Evolutionary conservation across 495 filamentous ascomycete species (phyloP).

Genomic region (Penicillium canescens): DNA sequence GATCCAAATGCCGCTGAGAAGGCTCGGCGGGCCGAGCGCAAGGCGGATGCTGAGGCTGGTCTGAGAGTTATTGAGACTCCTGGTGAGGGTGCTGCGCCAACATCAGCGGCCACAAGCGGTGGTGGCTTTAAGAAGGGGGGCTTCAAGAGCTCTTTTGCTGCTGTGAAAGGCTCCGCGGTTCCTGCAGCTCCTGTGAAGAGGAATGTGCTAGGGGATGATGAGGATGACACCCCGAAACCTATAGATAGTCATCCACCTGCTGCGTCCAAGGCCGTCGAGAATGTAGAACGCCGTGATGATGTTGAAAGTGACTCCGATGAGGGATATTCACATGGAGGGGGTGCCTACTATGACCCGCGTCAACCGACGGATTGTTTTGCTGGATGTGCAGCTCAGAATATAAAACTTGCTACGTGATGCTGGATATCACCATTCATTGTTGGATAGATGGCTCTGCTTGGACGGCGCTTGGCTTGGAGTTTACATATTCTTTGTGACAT

Average conservation of each 20-base stretch:
- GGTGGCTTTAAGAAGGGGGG: slow-evolving; percentile 64
- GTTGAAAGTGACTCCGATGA: slow-evolving; percentile 47
- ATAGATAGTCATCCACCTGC: neutral
- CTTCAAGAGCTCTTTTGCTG: slow-evolving; percentile 61
- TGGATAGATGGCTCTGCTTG: no score
- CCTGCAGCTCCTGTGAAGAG: slow-evolving; percentile 37
- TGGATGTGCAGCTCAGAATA: slow-evolving; percentile 33
- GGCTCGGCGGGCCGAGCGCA: slow-evolving; percentile 69
- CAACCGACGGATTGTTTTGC: slow-evolving; percentile 51
- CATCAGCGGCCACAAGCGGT: slow-evolving; percentile 9
- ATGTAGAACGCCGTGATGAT: slow-evolving; percentile 12
- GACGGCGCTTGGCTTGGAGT: slow-evolving; percentile 1
- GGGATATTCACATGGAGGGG: slow-evolving; percentile 41
- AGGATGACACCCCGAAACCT: slow-evolving; percentile 20
- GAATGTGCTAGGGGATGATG: slow-evolving; percentile 46
- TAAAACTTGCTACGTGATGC: slow-evolving; percentile 9
- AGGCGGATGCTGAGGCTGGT: slow-evolving; percentile 59
- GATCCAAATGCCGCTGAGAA: slow-evolving; percentile 58
- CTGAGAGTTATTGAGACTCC: slow-evolving; percentile 38
- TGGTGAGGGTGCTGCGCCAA: slow-evolving; percentile 9
- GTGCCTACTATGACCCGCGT: slow-evolving; percentile 52
- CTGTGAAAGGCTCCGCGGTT: slow-evolving; percentile 37
- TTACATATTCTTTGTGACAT: neutral
- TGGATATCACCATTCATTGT: neutral
- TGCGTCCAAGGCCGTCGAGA: neutral